Evolutionary conservation across 169 alveolate species (phyloP), one percentile per base, ranked within the genome.

Genomic region (Plasmodium cynomolgi): DNA sequence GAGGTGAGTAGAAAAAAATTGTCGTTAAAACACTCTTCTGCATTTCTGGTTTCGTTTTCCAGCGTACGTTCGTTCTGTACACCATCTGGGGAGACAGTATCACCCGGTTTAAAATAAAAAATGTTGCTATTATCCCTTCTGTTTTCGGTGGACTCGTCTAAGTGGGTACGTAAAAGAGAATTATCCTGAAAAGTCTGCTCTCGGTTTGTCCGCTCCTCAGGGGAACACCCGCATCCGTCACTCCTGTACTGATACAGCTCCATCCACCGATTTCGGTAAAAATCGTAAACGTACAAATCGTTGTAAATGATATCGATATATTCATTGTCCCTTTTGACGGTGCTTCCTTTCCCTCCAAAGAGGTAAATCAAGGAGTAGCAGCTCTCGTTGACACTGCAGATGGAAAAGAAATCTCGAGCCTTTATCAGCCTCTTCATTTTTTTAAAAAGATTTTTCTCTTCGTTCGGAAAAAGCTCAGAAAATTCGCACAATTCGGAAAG

Each of bases 341-440:
- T 81, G 56, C 77, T 91, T n/a, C 95, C 95, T 26, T 91, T 91
- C n/a, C 95, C 95, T 20, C 95, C 95, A 50, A 91, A 91, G 11
- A 91, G 84, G 75, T 91, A 91, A 68, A 91, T 91, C 74, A 91
- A 81, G 20, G 92, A 91, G 39, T 72, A 81, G 17, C 26, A 91
- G 6, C 41, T 82, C n/a, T 91, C 95, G 73, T 41, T 41, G 3
- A 91, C 95, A 33, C 95, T 91, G 41, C 95, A 91, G 23, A 91
- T 47, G 33, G 95, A 91, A 37, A 91, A 91, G 54, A 29, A 77
- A 71, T 91, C 95, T 81, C 95, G 29, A 11, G 95, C 84, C 71
- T 91, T 91, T 47, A 91, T 91, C 74, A 91, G 5, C 56, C 81
- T 68, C 83, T 91, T 91, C 71, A 47, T 91, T 34, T 81, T 81